Evolutionary conservation across 2,329 filamentous ascomycete genomes (phyloP).

Genomic region (Aspergillus sp.): DNA sequence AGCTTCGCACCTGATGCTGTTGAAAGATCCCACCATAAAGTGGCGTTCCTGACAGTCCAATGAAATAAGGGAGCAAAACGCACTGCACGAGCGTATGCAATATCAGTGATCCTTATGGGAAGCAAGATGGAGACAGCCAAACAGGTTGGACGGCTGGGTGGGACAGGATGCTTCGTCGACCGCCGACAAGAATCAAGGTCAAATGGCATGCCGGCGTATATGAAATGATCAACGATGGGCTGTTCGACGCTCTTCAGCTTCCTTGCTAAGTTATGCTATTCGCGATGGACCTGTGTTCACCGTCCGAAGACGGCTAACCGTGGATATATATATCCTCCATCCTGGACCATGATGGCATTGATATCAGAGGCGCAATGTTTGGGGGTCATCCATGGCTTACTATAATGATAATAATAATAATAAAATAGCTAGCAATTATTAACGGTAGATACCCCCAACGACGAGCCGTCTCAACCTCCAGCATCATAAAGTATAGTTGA

Average conservation of each 20-base stretch:
- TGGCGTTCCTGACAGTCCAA: constrained; percentile 3
- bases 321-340: neutral
- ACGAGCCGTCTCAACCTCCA: constrained; percentile 1
- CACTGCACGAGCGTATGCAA: constrained; percentile 10
- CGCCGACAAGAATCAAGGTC: neutral
- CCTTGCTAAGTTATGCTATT: no score
- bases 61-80: neutral
- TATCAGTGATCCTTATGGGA: neutral
- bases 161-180: neutral
- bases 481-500: constrained; percentile 3
- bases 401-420: neutral
- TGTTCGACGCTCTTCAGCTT: neutral
- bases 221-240: neutral
- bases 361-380: neutral
- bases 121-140: neutral
- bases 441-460: neutral
- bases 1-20: constrained; percentile 10
- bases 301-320: neutral
- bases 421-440: no score
- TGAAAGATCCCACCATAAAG: constrained; percentile 1
- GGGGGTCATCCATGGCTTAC: neutral
- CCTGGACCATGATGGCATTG: neutral
- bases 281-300: no score
- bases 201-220: neutral
- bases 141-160: neutral